Evolutionary conservation across 768 basidiomycete species (phyloP).

Genomic region (Mycena polygramma): DNA sequence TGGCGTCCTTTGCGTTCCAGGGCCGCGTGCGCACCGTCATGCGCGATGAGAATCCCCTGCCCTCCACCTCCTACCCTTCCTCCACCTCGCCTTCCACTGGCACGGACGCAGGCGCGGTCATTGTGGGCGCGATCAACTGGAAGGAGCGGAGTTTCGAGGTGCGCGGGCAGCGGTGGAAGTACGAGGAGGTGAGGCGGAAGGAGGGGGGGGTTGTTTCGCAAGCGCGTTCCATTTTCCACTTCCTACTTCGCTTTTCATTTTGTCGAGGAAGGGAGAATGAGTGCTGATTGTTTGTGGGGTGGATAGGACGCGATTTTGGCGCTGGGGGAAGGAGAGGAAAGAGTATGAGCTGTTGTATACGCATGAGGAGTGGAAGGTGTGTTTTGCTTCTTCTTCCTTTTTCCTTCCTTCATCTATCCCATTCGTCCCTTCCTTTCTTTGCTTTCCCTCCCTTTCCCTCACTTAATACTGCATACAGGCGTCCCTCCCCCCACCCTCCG

Average conservation of each 20-base stretch:
- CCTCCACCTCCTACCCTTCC: too few relatives aligned
- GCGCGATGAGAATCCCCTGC: conserved; percentile 61
- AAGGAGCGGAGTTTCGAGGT: conserved; percentile 59
- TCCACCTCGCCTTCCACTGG: too few relatives aligned
- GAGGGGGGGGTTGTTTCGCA: conserved; percentile 24
- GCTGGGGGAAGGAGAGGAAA: conserved; percentile 41
- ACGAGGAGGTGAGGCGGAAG: conserved; percentile 49
- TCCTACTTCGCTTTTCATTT: too few relatives aligned
- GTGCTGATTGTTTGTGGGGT: too few relatives aligned
- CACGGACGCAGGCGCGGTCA: too few relatives aligned
- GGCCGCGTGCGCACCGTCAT: conserved; percentile 60
- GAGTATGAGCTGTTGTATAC: conserved; percentile 59
- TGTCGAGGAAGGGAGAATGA: too few relatives aligned
- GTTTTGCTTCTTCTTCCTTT: conserved; percentile 23
- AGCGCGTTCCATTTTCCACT: too few relatives aligned
- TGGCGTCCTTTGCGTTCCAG: conserved; percentile 58
- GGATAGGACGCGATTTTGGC: background rate
- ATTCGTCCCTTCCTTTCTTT: too few relatives aligned
- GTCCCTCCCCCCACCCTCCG: too few relatives aligned
- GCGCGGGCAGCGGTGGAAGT: background rate
- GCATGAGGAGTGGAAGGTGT: conserved; percentile 62
- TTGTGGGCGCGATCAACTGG: conserved; percentile 65
- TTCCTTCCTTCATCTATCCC: too few relatives aligned
- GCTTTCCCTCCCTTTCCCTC: too few relatives aligned
- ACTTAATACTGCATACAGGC: too few relatives aligned